Conservation (phyloP, 306 rosid genomes). For the Pachyrhizus erosus region DNA sequence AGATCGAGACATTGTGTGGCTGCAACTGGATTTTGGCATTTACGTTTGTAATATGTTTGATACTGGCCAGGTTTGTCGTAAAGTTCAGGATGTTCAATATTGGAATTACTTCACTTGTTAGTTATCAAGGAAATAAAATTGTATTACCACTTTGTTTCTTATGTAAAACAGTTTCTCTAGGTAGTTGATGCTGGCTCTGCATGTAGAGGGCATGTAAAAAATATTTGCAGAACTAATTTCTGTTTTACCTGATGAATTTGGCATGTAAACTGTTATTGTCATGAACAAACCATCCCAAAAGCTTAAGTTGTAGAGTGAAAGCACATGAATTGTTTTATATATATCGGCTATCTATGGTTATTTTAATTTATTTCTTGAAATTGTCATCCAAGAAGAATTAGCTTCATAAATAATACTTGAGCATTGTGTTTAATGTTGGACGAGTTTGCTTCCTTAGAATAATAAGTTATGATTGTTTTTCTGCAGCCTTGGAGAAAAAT, state of each 20-base stretch:
- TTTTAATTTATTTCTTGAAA: not conserved
- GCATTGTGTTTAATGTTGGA: constrained; percentile 20
- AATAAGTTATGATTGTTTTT: constrained; percentile 19
- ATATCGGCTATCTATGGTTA: not conserved
- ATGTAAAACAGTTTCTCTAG: constrained; percentile 19
- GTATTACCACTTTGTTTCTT: constrained; percentile 21
- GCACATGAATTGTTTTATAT: not conserved
- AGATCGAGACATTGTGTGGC: constrained; percentile 89
- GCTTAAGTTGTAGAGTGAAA: not conserved
- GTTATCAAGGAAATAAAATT: constrained; percentile 20
- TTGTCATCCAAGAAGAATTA: not conserved
- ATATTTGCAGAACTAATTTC: constrained; percentile 10
- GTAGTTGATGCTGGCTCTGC: constrained; percentile 20
- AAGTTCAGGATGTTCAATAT: constrained; percentile 26
- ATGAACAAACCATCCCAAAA: constrained; percentile 22
- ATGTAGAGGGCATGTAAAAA: not conserved
- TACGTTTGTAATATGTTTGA: constrained; percentile 92
- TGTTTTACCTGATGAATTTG: constrained; percentile 16
- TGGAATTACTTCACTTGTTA: constrained; percentile 12
- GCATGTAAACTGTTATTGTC: constrained; percentile 2
- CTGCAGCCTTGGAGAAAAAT: constrained; percentile 17
- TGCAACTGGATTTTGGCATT: constrained; percentile 97
- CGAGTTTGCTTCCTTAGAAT: constrained; percentile 21
- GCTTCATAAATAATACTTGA: not conserved
- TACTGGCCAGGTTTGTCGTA: constrained; percentile 89